phyloP scores from a whole-genome alignment of 371 early-diverging fungal species.

The Capillidium heterosporum region DNA sequence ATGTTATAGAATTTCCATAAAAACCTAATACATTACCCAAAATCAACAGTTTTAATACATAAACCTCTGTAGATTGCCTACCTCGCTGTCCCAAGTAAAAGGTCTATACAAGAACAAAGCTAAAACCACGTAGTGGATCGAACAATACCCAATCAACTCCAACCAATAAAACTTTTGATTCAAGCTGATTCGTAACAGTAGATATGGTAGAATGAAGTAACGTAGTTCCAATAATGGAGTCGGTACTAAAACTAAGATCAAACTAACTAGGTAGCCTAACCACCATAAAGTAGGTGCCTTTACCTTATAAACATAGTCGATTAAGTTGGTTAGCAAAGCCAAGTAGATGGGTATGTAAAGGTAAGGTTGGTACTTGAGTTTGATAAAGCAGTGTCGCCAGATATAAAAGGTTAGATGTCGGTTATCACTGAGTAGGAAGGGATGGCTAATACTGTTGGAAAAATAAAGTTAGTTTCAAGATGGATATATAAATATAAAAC shows the following conservation, averaged over 20 bases:
- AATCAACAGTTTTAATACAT: no score
- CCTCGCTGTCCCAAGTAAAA: no score
- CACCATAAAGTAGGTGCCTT: slow-evolving; percentile 22
- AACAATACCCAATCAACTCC: no score
- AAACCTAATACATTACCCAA: no score
- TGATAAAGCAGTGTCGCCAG: slow-evolving; percentile 59
- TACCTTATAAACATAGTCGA: no score
- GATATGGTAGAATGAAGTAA: slow-evolving; percentile 87
- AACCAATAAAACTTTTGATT: no score
- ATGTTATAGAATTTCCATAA: no score
- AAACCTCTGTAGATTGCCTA: no score
- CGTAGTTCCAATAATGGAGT: slow-evolving; percentile 88
- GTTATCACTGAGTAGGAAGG: slow-evolving; percentile 87
- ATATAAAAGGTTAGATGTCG: slow-evolving; percentile 90
- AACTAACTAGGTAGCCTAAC: slow-evolving; percentile 22
- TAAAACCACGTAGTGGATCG: no score
- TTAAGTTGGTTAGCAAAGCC: slow-evolving; percentile 23
- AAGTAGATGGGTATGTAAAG: slow-evolving; percentile 46
- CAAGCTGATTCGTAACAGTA: no score
- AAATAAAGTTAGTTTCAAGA: no score
- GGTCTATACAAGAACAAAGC: no score
- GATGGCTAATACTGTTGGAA: slow-evolving; percentile 60
- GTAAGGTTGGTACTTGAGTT: slow-evolving; percentile 34
- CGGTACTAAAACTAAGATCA: slow-evolving; percentile 51
- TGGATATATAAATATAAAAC: neutral